Base-by-base conservation (phyloP, 768 basidiomycete species). In the Tricholoma sp. region DNA sequence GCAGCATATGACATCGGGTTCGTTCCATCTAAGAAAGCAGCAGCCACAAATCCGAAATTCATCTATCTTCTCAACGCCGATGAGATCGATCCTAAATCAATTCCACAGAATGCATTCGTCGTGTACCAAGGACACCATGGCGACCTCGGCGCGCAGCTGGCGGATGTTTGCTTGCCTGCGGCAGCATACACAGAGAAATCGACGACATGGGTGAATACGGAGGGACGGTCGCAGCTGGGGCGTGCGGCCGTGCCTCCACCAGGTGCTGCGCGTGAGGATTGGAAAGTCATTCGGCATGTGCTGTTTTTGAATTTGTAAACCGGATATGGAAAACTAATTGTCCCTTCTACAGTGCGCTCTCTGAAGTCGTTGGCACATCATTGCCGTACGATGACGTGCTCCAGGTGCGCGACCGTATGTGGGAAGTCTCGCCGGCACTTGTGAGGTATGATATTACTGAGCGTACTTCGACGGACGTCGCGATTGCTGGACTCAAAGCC, bases 81-180 rank as follows among this genome's bases (percentile, higher is more conserved):
- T 65, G 95, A 98, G 66, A 72, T 98, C 53, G 85, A 94, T 68
- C 89, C 93, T 39, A 81, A 84, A 50, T 83, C 88, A 3, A 95
- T 99, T 57, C 95, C 97, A 31, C 76, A 82, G 55, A 83, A 93
- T 63, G 94, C 96, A 3, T 98, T 98, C 65, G 95, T 98, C 47
- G 96, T 99, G 12, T 99, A 99, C 71, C 97, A 98, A 66, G 97
- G 97, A 34, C 95, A 98, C 70, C 97, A 99, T 67, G 97, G 97
- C 64, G 97, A 99, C 70, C 77, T 92, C 54, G 96, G 97, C 34
- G 97, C 97, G 2, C 91, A 94, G 65, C 85, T 94, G 20, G 97
- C 97, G n/a, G 97, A 99, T 67, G 94, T 98, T 57, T 92, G 91
- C 69, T 76, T 98, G 15, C 97, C 97, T 13, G 92, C 82, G 7